Evolutionary conservation across 176 grass and related monocot species (phyloP), one percentile per base, ranked within the genome.

Genomic region (Carex pumila): DNA sequence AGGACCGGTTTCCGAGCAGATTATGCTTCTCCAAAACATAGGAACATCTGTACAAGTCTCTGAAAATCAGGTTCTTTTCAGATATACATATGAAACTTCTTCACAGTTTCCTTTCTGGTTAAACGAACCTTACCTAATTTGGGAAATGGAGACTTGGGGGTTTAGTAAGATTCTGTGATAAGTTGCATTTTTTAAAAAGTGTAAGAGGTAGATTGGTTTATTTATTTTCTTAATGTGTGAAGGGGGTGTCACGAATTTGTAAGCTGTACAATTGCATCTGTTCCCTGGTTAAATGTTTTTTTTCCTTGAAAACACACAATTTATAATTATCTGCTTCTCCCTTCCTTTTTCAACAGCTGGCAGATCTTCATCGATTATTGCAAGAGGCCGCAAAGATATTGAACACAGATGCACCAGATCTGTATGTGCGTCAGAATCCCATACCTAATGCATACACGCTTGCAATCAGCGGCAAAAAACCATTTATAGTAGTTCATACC

Each of bases 11-110:
- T 67, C 95, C 0, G 95, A 98, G 69, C 95, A 94, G 83, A 85
- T 98, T 89, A 93, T 98, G 95, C 89, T 98, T 52, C 95, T 98
- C 52, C 92, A 98, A 74, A 98, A 98, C 87, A 98, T 98, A 21
- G 95, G 90, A 57, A 87, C 92, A 41, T 94, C 95, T 73, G 84
- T 98, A 49, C 95, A 92, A 64, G 95, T 97, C 82, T 98, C 92
- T 79, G 89, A 89, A 89, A 98, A 91, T 83, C 95, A 98, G 95
- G 95, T 93, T 8, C 6, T 8, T 41, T 52, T 63, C 79, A 78
- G 41, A 78, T 78, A 14, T 64, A 14, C 10, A 81, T 21, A 81
- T 55, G 22, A 30, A 52, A 76, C 2, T 76, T 76, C 21, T 77
- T 56, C 7, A 32, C 22, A 32, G 25, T 56, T 77, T 31, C 22